phyloP scores from a whole-genome alignment of 495 filamentous ascomycete genomes.

The Bombardia bombarda region DNA sequence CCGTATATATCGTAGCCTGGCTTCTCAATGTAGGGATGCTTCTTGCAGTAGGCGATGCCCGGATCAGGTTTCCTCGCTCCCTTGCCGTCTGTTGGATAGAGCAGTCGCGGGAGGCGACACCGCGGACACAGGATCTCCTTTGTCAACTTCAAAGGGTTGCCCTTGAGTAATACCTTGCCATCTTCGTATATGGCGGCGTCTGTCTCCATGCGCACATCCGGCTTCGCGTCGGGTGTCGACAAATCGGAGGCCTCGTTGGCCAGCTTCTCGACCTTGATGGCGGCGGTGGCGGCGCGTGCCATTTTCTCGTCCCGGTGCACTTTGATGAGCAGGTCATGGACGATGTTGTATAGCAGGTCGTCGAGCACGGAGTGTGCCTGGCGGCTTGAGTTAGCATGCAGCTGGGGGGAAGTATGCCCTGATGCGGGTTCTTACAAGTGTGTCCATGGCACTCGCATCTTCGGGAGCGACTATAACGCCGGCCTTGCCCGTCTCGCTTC shows the following conservation, averaged over 20 bases:
- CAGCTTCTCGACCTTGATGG: constrained; percentile 60
- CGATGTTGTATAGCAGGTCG: constrained; percentile 63
- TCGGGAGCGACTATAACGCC: constrained; percentile 39
- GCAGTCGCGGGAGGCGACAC: constrained; percentile 55
- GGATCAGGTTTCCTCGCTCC: constrained; percentile 53
- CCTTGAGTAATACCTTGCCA: constrained; percentile 62
- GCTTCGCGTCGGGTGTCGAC: constrained; percentile 30
- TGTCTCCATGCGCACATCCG: constrained; percentile 54
- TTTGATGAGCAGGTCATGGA: constrained; percentile 62
- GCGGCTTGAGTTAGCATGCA: not conserved
- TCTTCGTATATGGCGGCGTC: constrained; percentile 65
- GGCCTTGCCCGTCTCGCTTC: constrained; percentile 35
- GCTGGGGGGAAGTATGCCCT: not conserved
- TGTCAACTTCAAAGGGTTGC: constrained; percentile 66
- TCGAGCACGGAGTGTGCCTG: constrained; percentile 53
- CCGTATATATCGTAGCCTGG: constrained; percentile 77
- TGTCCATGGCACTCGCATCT: constrained; percentile 31
- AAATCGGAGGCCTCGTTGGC: constrained; percentile 46
- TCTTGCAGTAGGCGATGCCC: constrained; percentile 64
- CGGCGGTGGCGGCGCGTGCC: constrained; percentile 63
- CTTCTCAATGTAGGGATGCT: constrained; percentile 62
- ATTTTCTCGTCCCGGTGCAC: constrained; percentile 69
- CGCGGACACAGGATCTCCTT: constrained; percentile 62
- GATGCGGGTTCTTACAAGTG: constrained; percentile 33
- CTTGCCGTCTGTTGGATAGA: constrained; percentile 55